Evolutionary conservation across 306 rosid genomes (phyloP).

Genomic region (Acmispon strigosus): DNA sequence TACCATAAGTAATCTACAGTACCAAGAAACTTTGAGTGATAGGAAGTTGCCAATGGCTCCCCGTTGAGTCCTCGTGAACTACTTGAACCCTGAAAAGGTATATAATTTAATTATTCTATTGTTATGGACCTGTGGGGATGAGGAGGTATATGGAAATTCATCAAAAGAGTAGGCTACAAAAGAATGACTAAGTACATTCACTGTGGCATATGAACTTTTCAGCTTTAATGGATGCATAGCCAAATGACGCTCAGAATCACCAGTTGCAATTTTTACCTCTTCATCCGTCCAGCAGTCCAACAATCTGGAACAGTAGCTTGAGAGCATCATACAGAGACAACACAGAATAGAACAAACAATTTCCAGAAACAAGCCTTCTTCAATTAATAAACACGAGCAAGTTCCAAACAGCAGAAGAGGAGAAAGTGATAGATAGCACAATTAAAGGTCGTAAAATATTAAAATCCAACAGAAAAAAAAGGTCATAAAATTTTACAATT

Average conservation of each 20-base stretch:
- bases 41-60: constrained; percentile 85
- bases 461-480: background rate
- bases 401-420: background rate
- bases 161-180: background rate
- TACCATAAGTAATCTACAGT: constrained; percentile 94
- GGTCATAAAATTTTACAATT: background rate
- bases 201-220: constrained; percentile 65
- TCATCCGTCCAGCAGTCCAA: constrained; percentile 58
- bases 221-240: constrained; percentile 70
- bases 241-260: constrained; percentile 43
- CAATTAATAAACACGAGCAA: background rate
- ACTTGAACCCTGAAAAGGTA: constrained; percentile 49
- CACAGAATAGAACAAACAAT: constrained; percentile 13
- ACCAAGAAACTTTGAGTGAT: constrained; percentile 85
- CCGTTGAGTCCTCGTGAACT: constrained; percentile 57
- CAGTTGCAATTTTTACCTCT: constrained; percentile 66
- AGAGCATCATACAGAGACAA: constrained; percentile 9
- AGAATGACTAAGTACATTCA: constrained; percentile 39
- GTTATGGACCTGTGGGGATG: background rate
- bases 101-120: background rate
- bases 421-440: background rate
- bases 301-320: constrained; percentile 36
- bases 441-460: background rate
- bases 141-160: background rate
- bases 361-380: background rate